Conservation (phyloP, 306 rosid genomes). For the Abrus pulchellus region DNA sequence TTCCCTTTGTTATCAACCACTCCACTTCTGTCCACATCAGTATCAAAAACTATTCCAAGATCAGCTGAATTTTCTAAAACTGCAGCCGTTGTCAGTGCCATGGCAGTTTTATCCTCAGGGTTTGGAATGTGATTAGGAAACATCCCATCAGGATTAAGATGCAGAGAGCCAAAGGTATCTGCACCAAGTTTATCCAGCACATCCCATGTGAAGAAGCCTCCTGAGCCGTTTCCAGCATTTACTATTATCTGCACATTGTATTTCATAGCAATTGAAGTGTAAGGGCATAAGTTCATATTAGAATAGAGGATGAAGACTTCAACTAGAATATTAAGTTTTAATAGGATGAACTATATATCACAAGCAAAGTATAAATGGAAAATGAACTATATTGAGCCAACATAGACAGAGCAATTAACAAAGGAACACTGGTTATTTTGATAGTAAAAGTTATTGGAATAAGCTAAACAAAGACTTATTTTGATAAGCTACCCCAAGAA, state of each 20-base stretch:
- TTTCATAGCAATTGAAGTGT: background rate
- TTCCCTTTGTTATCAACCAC: conserved; percentile 79
- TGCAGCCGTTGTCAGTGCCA: conserved; percentile 82
- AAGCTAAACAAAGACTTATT: too few species aligned
- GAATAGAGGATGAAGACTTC: conserved; percentile 7
- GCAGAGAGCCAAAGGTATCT: conserved; percentile 89
- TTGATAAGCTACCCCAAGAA: too few species aligned
- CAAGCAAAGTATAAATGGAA: background rate
- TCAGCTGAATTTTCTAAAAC: conserved; percentile 75
- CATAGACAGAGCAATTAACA: too few species aligned
- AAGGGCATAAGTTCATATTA: background rate
- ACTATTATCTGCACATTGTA: conserved; percentile 74
- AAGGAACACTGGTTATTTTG: too few species aligned
- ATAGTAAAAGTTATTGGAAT: too few species aligned
- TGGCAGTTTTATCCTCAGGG: conserved; percentile 85
- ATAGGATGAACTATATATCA: background rate
- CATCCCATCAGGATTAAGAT: conserved; percentile 92
- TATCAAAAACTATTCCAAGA: conserved; percentile 88
- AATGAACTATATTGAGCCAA: background rate
- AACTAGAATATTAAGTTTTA: background rate
- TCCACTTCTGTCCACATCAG: conserved; percentile 91
- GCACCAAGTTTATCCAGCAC: conserved; percentile 94
- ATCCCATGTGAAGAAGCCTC: conserved; percentile 92
- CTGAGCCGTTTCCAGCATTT: conserved; percentile 95
- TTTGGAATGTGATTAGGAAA: conserved; percentile 95